Conservation (phyloP, 345 rosid species). For the Camelina sativa region DNA sequence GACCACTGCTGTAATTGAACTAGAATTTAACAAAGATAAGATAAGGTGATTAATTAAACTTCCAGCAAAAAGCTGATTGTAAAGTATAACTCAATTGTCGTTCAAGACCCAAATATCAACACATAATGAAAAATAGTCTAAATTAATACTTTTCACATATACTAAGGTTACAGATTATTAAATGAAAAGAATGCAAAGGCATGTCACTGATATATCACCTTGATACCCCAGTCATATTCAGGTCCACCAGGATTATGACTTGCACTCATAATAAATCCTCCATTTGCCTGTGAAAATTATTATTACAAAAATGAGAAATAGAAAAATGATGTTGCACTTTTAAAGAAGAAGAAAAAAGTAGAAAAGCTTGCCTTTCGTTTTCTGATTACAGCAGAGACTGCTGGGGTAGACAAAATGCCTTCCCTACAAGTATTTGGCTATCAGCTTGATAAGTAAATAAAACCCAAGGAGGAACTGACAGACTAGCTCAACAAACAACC, state of each 20-base stretch:
- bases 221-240: slow-evolving; percentile 96
- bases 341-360: slow-evolving; percentile 5
- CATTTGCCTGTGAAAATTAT: slow-evolving; percentile 65
- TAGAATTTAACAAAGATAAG: slow-evolving; percentile 37
- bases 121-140: slow-evolving; percentile 13
- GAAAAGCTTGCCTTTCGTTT: slow-evolving; percentile 66
- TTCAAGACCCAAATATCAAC: slow-evolving; percentile 25
- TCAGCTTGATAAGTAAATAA: slow-evolving; percentile 29
- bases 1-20: slow-evolving; percentile 96
- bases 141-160: background rate
- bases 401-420: slow-evolving; percentile 86
- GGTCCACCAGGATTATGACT: slow-evolving; percentile 98
- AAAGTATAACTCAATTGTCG: background rate
- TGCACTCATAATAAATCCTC: slow-evolving; percentile 98
- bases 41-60: background rate
- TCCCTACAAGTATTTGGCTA: slow-evolving; percentile 57
- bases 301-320: background rate
- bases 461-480: slow-evolving; percentile 8
- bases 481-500: background rate
- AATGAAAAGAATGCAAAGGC: background rate
- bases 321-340: slow-evolving; percentile 11
- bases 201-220: slow-evolving; percentile 56
- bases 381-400: slow-evolving; percentile 90
- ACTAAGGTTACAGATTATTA: background rate
- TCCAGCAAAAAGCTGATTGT: slow-evolving; percentile 6